Conservation (phyloP, 192 early-diverging fungal genomes). For the Borealophlyctis nickersoniae region DNA sequence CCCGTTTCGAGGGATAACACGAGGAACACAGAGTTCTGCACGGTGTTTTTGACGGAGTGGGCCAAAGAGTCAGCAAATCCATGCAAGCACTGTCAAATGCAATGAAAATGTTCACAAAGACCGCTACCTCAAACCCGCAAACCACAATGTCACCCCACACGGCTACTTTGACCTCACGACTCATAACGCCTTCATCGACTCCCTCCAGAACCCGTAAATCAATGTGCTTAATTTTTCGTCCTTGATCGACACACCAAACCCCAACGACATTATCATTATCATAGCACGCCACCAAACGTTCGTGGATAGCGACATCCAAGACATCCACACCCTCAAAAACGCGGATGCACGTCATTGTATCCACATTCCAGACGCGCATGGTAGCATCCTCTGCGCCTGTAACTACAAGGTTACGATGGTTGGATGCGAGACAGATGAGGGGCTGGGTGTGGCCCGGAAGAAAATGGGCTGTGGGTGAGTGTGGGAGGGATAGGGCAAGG, state of each 20-base stretch:
- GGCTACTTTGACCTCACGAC: constrained; percentile 32
- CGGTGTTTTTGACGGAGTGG: too few relatives aligned
- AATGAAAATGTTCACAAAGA: neutral
- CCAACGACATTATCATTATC: constrained; percentile 32
- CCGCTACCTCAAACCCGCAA: constrained; percentile 40
- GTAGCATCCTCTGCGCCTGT: constrained; percentile 30
- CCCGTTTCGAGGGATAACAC: constrained; percentile 13
- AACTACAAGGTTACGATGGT: constrained; percentile 29
- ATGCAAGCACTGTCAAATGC: constrained; percentile 1
- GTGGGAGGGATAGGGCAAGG: constrained; percentile 27
- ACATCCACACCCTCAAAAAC: constrained; percentile 23
- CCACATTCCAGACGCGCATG: constrained; percentile 32
- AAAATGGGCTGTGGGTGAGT: constrained; percentile 8
- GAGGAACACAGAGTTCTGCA: constrained; percentile 33
- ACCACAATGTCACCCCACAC: constrained; percentile 30
- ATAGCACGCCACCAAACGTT: constrained; percentile 22
- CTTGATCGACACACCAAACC: constrained; percentile 20
- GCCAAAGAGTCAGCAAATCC: too few relatives aligned
- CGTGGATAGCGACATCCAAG: constrained; percentile 31
- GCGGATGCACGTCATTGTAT: constrained; percentile 11
- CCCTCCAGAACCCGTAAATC: constrained; percentile 17
- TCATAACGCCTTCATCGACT: constrained; percentile 24
- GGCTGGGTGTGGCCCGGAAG: constrained; percentile 27
- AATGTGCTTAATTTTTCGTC: constrained; percentile 3
- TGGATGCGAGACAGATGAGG: constrained; percentile 27